A percentile compares a stretch with the other conserved stretches of the same genome.
Evolutionary conservation across 2,329 filamentous ascomycete genomes (phyloP).

Genomic region (Penicillium psychrosexuale): DNA sequence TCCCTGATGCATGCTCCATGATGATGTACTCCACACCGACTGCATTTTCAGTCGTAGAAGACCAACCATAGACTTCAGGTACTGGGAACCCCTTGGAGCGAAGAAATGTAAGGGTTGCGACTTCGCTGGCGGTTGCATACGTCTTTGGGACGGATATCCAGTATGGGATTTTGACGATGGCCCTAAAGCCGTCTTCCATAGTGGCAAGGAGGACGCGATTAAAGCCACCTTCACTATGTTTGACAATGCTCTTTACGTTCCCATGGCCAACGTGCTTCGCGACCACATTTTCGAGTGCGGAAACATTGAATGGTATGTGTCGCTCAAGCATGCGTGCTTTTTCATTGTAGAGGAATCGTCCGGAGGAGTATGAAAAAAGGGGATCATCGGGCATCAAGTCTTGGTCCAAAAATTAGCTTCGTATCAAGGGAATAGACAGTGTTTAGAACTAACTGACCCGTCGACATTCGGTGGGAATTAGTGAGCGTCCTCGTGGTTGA

Average conservation of each 20-base stretch:
- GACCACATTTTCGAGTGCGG: conserved; percentile 9
- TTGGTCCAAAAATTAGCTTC: neutral
- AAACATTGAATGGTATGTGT: conserved; percentile 14
- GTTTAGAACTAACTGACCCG: neutral
- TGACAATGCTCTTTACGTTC: conserved; percentile 6
- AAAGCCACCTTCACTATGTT: conserved; percentile 20
- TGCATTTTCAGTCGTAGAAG: too few species aligned
- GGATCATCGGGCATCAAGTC: neutral
- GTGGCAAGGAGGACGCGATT: conserved; percentile 22
- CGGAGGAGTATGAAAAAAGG: conserved; percentile 18
- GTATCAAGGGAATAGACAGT: neutral
- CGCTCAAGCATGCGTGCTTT: conserved; percentile 12
- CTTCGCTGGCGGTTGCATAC: conserved; percentile 26
- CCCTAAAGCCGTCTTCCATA: conserved; percentile 21
- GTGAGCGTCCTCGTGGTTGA: neutral
- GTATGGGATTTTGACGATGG: conserved; percentile 24
- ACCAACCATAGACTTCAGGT: too few species aligned
- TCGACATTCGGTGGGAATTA: neutral
- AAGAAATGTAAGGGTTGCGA: too few species aligned
- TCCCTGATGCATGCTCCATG: too few species aligned
- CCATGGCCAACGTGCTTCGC: conserved; percentile 13
- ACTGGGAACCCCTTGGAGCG: too few species aligned
- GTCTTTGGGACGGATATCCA: conserved; percentile 17
- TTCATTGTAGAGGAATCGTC: conserved; percentile 20
- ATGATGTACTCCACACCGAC: too few species aligned